Percentiles rank a stretch among this genome's conserved stretches.
Conservation (phyloP, 371 early-diverging fungal species). For the Saksenaea oblongispora region DNA sequence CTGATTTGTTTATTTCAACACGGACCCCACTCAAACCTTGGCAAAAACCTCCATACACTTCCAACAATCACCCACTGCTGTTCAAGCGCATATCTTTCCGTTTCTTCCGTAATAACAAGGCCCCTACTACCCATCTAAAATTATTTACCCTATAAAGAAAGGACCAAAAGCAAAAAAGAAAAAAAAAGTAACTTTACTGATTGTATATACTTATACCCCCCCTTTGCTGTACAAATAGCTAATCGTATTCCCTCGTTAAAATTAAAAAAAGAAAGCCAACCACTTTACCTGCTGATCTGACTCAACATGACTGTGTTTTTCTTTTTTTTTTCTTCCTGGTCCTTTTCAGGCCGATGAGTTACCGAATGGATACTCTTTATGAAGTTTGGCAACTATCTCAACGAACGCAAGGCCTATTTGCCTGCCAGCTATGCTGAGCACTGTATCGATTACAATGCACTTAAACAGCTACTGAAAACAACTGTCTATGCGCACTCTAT, state of each 20-base stretch:
- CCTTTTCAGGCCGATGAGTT: not conserved
- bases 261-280: no score
- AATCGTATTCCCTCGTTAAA: no score
- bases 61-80: not conserved
- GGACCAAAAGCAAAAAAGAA: no score
- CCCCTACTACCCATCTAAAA: not conserved
- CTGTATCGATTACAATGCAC: constrained; percentile 64
- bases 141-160: not conserved
- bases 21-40: constrained; percentile 34
- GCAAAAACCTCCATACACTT: constrained; percentile 29
- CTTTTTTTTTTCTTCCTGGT: not conserved
- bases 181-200: no score
- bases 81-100: constrained; percentile 11
- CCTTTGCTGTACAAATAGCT: no score
- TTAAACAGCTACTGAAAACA: constrained; percentile 66
- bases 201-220: no score
- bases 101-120: not conserved
- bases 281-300: constrained; percentile 2
- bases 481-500: constrained; percentile 40
- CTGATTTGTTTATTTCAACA: constrained; percentile 22
- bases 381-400: constrained; percentile 78
- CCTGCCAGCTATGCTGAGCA: constrained; percentile 60
- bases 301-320: constrained; percentile 5
- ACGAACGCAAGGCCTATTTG: constrained; percentile 61
- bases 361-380: constrained; percentile 28